phyloP scores from a whole-genome alignment of 306 rosid species.

The Castanospermum australe region DNA sequence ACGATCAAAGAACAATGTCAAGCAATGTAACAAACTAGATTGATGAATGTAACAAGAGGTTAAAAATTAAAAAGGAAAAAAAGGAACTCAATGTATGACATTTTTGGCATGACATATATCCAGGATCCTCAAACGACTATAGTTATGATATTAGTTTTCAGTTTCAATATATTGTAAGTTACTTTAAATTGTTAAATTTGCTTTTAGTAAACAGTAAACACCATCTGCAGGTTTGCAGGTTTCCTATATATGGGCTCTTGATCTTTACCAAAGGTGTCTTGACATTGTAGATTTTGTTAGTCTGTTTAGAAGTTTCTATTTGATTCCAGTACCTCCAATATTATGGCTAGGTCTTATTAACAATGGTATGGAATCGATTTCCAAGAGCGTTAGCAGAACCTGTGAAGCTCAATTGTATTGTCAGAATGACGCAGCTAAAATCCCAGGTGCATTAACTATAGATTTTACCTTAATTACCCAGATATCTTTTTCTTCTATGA shows the following conservation, averaged over 20 bases:
- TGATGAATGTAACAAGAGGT: background rate
- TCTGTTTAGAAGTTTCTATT: background rate
- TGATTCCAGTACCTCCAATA: background rate
- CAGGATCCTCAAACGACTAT: background rate
- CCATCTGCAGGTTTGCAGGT: background rate
- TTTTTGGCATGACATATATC: background rate
- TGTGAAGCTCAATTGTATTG: no score
- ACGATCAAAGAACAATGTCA: slow-evolving; percentile 35
- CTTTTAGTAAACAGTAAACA: background rate
- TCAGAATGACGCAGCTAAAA: no score
- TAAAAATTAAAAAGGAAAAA: background rate
- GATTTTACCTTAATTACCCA: no score
- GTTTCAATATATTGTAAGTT: background rate
- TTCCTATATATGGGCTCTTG: background rate
- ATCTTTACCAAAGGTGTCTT: background rate
- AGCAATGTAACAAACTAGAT: background rate
- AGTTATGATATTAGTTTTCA: background rate
- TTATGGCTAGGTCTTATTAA: background rate
- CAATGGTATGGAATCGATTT: background rate
- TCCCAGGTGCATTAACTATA: no score
- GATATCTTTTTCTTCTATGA: no score
- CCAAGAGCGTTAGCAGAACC: background rate
- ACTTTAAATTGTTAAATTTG: background rate
- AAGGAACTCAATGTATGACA: background rate
- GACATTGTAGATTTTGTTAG: background rate